Evolutionary conservation across 768 basidiomycete genomes (phyloP), one percentile per base, ranked within the genome.

Genomic region (Suillus alpinus): DNA sequence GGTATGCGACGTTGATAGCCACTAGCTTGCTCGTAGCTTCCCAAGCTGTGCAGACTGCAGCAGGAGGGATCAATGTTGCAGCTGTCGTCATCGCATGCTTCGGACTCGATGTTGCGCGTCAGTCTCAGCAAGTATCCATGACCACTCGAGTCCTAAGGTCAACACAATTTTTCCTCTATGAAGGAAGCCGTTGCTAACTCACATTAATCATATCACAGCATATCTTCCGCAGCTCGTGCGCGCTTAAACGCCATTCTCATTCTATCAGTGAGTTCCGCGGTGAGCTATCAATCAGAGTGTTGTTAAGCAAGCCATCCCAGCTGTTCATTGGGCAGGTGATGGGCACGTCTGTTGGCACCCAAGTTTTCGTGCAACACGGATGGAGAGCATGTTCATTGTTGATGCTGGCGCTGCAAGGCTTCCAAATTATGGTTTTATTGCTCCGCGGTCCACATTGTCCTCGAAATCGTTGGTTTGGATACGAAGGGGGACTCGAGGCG

Each of bases 261-360:
- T 50, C 77, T 94, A 57, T 85, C 86, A 2, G 88, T 88, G 68
- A 63, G 81, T 71, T 47, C 16, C 31, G 26, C 1, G 14, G 39
- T 47, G 50, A 31, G 10, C 18, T 32, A 65, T 23, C 16, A 47
- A 44, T 1, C 10, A 8, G 14, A 18, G 9, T 20, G 59, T 36
- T 8, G 18, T 56, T 39, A 3, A 56, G 46, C 41, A n/a, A 37
- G 51, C 8, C 56, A 26, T 13, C 29, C 29, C 57, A 79, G 75
- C 63, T 89, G 34, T 91, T 92, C 72, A 80, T 90, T 26, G 92
- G 92, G 0, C 91, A 94, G 76, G 88, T 93, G 10, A 86, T 89
- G 74, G 92, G 92, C 18, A 92, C 91, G 0, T 80, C 88, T 0
- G 86, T 87, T 0, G 87, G 91, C 34, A 88, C 90, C 0, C 71